These are phyloP conservation scores for Daedalea quercina DNA, from an alignment of 768 basidiomycete species.

Conservation along the genomic window DNA sequence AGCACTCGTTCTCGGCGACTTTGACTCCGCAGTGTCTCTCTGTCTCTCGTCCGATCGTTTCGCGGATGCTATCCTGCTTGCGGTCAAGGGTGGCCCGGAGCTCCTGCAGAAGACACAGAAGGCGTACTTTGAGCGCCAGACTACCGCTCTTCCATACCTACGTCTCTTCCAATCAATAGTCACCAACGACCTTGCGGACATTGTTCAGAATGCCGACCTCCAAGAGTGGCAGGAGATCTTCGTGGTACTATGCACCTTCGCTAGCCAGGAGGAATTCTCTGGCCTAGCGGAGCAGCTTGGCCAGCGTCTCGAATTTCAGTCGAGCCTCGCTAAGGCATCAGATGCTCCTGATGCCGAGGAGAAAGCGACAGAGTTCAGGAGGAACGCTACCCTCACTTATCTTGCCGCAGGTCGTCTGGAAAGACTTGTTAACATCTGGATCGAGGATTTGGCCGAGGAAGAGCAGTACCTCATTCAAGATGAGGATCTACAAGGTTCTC, in stretches of 20 bases:
- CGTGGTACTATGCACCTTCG: conserved; percentile 94
- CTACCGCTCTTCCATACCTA: conserved; percentile 74
- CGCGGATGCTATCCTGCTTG: conserved; percentile 92
- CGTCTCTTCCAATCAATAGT: conserved; percentile 94
- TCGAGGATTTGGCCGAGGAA: conserved; percentile 84
- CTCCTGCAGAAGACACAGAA: conserved; percentile 85
- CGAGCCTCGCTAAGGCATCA: conserved; percentile 47
- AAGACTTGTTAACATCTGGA: conserved; percentile 85
- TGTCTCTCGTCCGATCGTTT: conserved; percentile 86
- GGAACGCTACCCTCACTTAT: conserved; percentile 89
- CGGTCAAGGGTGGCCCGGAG: conserved; percentile 85
- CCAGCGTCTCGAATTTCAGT: conserved; percentile 83
- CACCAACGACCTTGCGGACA: conserved; percentile 84
- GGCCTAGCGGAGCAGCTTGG: conserved; percentile 90
- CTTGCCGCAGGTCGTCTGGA: conserved; percentile 88
- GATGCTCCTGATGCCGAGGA: conserved; percentile 36
- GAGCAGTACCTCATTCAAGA: conserved; percentile 47
- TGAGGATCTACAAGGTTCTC: conserved; percentile 38
- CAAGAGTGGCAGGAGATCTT: conserved; percentile 96
- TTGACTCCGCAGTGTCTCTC: conserved; percentile 83
- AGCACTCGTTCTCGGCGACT: conserved; percentile 94
- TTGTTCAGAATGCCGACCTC: conserved; percentile 94
- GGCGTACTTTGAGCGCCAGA: conserved; percentile 85
- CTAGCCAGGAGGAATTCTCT: conserved; percentile 75
- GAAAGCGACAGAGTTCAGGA: conserved; percentile 52